Evolutionary conservation across 306 rosid species (phyloP).

Genomic region (Sicyos edulis): DNA sequence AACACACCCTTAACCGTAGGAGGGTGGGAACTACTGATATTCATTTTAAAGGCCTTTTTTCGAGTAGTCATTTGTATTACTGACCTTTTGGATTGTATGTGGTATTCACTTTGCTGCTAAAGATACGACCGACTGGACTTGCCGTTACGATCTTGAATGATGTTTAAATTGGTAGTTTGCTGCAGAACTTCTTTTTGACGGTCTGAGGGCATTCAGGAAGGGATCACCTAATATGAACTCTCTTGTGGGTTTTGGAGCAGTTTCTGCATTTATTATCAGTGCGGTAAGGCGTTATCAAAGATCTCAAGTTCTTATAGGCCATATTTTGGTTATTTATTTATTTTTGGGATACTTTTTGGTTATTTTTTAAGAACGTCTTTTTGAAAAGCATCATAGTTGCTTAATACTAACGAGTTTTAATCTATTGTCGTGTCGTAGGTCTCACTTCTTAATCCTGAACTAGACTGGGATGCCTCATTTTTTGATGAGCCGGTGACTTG

Average conservation of each 20-base stretch:
- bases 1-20: too few relatives aligned
- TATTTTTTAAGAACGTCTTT: constrained; percentile 21
- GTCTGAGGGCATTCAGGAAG: constrained; percentile 65
- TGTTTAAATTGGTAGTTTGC: constrained; percentile 11
- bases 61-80: neutral
- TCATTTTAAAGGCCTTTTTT: constrained; percentile 5
- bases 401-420: neutral
- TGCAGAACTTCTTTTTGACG: constrained; percentile 86
- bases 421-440: constrained; percentile 45
- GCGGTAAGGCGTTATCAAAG: constrained; percentile 46
- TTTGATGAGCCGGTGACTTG: constrained; percentile 97
- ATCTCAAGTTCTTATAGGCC: constrained; percentile 23
- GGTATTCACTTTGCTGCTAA: neutral
- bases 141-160: constrained; percentile 7
- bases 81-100: neutral
- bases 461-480: constrained; percentile 85
- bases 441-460: constrained; percentile 68
- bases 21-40: neutral
- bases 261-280: constrained; percentile 87
- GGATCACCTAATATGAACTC: constrained; percentile 98
- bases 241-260: constrained; percentile 90
- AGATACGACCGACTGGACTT: neutral
- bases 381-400: neutral
- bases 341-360: too few relatives aligned
- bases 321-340: constrained; percentile 16